phyloP scores from a whole-genome alignment of 129 eudicot species.

The Flaveria trinervia region DNA sequence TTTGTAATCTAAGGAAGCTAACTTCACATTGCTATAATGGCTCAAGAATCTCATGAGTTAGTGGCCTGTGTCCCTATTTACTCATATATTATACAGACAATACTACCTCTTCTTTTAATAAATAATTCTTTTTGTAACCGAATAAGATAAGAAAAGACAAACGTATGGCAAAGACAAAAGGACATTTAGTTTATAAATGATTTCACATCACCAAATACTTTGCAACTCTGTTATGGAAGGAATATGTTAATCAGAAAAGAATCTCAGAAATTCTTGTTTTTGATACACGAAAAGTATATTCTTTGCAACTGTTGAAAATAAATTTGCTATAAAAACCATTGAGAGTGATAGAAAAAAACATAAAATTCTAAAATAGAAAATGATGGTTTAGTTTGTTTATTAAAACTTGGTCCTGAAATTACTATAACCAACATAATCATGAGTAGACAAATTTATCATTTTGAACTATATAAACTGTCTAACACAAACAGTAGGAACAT shows the following conservation, averaged over 20 bases:
- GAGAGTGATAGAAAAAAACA: slow-evolving; percentile 7
- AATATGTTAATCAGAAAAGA: slow-evolving; percentile 27
- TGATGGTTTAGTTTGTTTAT: background rate
- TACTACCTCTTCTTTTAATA: background rate
- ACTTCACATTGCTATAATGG: slow-evolving; percentile 26
- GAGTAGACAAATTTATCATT: background rate
- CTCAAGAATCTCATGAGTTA: slow-evolving; percentile 30
- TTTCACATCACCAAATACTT: slow-evolving; percentile 27
- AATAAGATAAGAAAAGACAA: slow-evolving; percentile 30
- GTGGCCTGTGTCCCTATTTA: slow-evolving; percentile 42
- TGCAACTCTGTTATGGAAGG: background rate
- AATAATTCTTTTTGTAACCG: slow-evolving; percentile 23
- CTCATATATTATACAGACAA: slow-evolving; percentile 9
- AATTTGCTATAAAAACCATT: background rate
- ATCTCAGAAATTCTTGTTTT: slow-evolving; percentile 17
- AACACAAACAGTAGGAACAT: background rate
- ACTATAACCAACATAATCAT: slow-evolving; percentile 2
- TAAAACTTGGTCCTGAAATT: background rate
- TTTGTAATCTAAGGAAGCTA: background rate
- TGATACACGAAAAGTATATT: slow-evolving; percentile 11
- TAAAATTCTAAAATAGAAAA: background rate
- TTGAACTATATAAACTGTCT: background rate
- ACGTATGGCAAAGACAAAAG: slow-evolving; percentile 26
- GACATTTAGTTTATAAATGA: slow-evolving; percentile 6
- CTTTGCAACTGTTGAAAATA: slow-evolving; percentile 12